These are phyloP conservation scores for Pseudogymnoascus destructans DNA, from an alignment of 2,329 filamentous ascomycete species.

Conservation along the genomic window DNA sequence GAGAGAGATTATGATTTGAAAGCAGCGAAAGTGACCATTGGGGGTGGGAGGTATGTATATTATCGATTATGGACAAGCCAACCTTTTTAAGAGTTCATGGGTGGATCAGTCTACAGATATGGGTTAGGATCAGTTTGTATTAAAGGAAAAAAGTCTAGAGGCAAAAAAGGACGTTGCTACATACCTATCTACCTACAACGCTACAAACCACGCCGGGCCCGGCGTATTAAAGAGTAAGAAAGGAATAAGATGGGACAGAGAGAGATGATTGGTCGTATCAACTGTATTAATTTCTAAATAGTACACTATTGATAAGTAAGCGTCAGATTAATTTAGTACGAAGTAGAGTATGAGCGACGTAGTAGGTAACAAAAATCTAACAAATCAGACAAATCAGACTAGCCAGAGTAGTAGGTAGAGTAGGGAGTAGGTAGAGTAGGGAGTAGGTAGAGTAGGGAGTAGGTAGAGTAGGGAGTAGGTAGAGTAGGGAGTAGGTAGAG, in stretches of 20 bases:
- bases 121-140: neutral
- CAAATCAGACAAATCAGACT: neutral
- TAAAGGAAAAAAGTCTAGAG: constrained; percentile 5
- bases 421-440: too few species aligned
- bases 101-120: neutral
- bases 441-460: too few species aligned
- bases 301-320: neutral
- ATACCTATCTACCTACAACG: neutral
- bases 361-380: neutral
- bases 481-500: too few species aligned
- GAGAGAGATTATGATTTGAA: neutral
- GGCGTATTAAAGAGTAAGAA: neutral
- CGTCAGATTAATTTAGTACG: constrained; percentile 1
- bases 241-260: neutral
- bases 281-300: constrained; percentile 4
- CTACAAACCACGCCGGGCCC: neutral
- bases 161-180: neutral
- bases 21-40: neutral
- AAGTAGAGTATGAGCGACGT: neutral
- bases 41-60: neutral
- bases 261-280: neutral
- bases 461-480: too few species aligned
- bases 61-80: neutral
- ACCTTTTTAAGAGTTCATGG: neutral
- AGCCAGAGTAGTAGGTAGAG: too few species aligned